These are phyloP conservation scores for Citrullus amarus DNA, from an alignment of 306 rosid genomes.

Conservation along the genomic window DNA sequence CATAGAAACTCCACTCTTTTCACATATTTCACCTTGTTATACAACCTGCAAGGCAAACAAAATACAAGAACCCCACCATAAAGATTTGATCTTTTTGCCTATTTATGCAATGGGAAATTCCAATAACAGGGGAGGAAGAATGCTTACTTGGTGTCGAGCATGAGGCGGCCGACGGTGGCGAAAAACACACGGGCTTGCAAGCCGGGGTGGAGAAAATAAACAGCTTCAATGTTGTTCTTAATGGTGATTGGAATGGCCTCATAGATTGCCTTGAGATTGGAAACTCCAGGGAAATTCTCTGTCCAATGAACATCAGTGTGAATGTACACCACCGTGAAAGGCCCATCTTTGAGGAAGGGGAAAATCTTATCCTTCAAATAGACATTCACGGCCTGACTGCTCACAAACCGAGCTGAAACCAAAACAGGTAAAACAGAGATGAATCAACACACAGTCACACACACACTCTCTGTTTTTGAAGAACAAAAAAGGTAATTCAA, in stretches of 20 bases:
- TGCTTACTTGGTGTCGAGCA: background rate
- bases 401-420: background rate
- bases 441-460: background rate
- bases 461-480: background rate
- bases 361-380: background rate
- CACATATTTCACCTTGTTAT: background rate
- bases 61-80: background rate
- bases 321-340: slow-evolving; percentile 9
- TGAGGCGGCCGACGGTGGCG: slow-evolving; percentile 6
- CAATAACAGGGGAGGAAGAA: background rate
- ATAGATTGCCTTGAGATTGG: background rate
- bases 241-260: slow-evolving; percentile 1
- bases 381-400: slow-evolving; percentile 1
- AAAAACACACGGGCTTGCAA: slow-evolving; percentile 1
- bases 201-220: slow-evolving; percentile 6
- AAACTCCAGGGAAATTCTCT: background rate
- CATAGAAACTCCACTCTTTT: slow-evolving; percentile 11
- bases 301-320: slow-evolving; percentile 11
- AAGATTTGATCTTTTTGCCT: background rate
- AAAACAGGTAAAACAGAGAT: background rate
- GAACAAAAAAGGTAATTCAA: background rate
- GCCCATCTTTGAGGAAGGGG: background rate
- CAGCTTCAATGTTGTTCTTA: background rate
- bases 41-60: background rate
- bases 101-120: background rate